Conservation (phyloP, 2,329 filamentous ascomycete species). For the Aspergillus fijiensis region DNA sequence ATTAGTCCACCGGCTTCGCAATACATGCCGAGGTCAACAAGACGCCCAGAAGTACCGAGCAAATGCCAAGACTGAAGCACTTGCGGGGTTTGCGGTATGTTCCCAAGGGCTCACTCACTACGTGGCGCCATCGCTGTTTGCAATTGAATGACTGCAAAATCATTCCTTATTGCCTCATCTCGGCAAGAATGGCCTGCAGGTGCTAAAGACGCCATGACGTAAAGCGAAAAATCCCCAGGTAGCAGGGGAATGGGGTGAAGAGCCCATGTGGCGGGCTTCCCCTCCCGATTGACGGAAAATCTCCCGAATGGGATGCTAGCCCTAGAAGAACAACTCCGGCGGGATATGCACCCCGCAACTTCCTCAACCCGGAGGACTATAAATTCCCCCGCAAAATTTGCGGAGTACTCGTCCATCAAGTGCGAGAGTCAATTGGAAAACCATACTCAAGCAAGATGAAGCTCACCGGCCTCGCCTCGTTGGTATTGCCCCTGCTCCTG, state of each 20-base stretch:
- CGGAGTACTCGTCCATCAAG: neutral
- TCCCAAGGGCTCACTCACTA: neutral
- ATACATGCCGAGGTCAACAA: neutral
- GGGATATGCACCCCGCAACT: constrained; percentile 1
- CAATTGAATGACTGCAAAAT: neutral
- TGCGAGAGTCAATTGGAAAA: neutral
- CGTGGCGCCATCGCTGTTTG: neutral
- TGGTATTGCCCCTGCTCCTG: neutral
- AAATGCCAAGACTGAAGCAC: neutral
- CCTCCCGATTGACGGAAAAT: constrained; percentile 3
- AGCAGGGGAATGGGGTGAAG: neutral
- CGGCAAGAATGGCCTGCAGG: neutral
- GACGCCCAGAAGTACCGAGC: neutral
- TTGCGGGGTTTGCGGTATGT: neutral
- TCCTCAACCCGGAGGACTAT: neutral
- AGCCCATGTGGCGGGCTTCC: neutral
- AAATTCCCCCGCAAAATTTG: neutral
- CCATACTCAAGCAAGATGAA: neutral
- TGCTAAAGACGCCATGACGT: neutral
- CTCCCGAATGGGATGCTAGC: neutral
- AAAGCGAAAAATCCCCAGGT: neutral
- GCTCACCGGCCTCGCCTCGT: neutral
- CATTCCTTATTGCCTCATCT: neutral
- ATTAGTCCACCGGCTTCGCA: neutral
- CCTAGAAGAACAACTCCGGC: neutral